Conservation (phyloP, 2,329 filamentous ascomycete species). For the Penicillium crustosum region DNA sequence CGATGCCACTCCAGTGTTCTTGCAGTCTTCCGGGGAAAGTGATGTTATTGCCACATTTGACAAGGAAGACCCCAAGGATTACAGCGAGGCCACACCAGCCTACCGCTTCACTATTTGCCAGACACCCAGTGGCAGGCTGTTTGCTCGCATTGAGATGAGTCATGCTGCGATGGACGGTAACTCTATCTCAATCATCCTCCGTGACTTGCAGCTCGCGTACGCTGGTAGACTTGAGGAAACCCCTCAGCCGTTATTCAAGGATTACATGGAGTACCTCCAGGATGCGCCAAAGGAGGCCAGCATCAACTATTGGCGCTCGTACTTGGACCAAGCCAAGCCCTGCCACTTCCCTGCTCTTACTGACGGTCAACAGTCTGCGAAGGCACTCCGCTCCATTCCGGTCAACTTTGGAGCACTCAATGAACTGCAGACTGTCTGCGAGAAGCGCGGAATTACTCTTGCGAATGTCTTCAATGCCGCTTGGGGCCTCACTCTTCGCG, state of each 20-base stretch:
- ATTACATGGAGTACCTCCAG: constrained; percentile 36
- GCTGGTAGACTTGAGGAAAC: constrained; percentile 41
- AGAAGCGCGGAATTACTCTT: constrained; percentile 47
- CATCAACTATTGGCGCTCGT: constrained; percentile 41
- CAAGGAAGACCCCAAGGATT: constrained; percentile 27
- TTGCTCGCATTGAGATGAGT: constrained; percentile 52
- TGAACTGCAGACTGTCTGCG: constrained; percentile 42
- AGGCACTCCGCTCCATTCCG: constrained; percentile 32
- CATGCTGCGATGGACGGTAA: constrained; percentile 55
- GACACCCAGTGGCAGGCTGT: constrained; percentile 39
- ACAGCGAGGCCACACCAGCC: constrained; percentile 37
- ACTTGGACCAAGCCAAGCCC: constrained; percentile 35
- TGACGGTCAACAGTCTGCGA: constrained; percentile 26
- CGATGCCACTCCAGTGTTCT: constrained; percentile 25
- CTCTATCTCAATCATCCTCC: constrained; percentile 51
- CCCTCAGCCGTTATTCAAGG: constrained; percentile 37
- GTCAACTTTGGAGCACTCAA: constrained; percentile 31
- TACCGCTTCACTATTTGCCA: constrained; percentile 50
- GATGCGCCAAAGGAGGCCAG: constrained; percentile 28
- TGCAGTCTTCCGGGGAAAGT: constrained; percentile 33
- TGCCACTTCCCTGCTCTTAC: constrained; percentile 40
- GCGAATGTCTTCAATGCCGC: constrained; percentile 65
- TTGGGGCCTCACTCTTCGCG: constrained; percentile 66
- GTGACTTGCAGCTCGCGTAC: constrained; percentile 50
- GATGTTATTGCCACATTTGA: constrained; percentile 35